phyloP scores from a whole-genome alignment of 1,139 yeast genomes.

The Blastobotrys aristatus region DNA sequence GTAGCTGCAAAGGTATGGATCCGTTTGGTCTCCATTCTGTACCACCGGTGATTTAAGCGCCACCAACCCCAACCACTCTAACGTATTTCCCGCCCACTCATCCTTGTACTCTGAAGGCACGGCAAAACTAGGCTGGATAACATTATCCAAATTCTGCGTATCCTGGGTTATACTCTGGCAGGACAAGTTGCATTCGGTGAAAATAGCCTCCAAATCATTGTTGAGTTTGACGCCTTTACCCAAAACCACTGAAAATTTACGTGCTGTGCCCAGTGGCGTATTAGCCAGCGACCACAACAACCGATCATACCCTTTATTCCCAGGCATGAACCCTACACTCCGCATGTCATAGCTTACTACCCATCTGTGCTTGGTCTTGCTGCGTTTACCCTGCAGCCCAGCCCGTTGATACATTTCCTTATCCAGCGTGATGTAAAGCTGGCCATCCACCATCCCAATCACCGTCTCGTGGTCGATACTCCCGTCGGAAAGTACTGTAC shows the following conservation, averaged over 20 bases:
- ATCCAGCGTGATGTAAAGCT: constrained; percentile 32
- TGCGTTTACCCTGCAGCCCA: constrained; percentile 32
- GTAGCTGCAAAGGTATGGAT: constrained; percentile 26
- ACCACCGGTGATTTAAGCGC: constrained; percentile 22
- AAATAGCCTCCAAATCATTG: neutral
- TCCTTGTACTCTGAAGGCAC: constrained; percentile 18
- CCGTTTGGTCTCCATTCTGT: constrained; percentile 19
- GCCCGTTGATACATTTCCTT: constrained; percentile 31
- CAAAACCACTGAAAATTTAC: constrained; percentile 1
- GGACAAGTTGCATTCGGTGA: neutral
- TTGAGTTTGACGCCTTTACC: constrained; percentile 5
- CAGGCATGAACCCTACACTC: constrained; percentile 12
- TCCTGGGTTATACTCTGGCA: neutral
- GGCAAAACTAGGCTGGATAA: constrained; percentile 17
- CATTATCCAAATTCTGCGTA: neutral
- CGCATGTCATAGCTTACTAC: constrained; percentile 21
- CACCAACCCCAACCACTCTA: constrained; percentile 33
- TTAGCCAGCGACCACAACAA: constrained; percentile 40
- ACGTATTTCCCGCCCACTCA: constrained; percentile 30
- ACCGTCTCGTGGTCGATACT: constrained; percentile 34
- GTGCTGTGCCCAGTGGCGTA: constrained; percentile 15
- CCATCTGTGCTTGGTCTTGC: constrained; percentile 13
- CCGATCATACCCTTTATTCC: constrained; percentile 31
- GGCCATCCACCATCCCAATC: constrained; percentile 31
- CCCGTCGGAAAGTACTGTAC: constrained; percentile 21